phyloP scores from a whole-genome alignment of 2,329 filamentous ascomycete species.

The Myriosclerotinia curreyana region DNA sequence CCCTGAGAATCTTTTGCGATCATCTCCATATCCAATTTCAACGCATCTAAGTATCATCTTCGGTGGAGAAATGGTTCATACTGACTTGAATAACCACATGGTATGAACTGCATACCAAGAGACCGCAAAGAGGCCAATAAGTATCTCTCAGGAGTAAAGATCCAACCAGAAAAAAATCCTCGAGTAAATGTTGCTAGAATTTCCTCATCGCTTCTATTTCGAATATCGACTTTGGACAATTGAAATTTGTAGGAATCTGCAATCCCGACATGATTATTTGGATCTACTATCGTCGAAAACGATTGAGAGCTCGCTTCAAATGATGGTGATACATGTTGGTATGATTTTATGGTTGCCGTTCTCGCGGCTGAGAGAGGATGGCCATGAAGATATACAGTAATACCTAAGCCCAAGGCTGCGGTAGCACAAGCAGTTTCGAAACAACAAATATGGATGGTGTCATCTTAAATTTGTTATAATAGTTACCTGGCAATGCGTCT shows the following conservation, averaged over 20 bases:
- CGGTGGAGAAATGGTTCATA: too few relatives aligned
- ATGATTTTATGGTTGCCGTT: background rate
- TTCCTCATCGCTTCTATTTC: conserved; percentile 9
- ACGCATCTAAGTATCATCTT: conserved; percentile 23
- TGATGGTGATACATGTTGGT: background rate
- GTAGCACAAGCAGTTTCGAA: background rate
- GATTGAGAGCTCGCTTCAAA: background rate
- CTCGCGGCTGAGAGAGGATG: background rate
- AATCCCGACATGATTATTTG: background rate
- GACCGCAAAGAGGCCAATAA: conserved; percentile 11
- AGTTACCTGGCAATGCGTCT: too few relatives aligned
- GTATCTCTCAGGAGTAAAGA: conserved; percentile 25
- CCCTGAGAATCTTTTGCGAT: conserved; percentile 25
- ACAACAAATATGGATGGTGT: background rate
- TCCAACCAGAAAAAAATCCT: conserved; percentile 29
- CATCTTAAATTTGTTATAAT: background rate
- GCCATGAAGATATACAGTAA: conserved; percentile 2
- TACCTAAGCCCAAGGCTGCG: background rate
- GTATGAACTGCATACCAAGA: conserved; percentile 22
- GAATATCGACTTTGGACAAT: background rate
- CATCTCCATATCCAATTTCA: conserved; percentile 27
- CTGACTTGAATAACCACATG: conserved; percentile 18
- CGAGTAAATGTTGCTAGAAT: conserved; percentile 26
- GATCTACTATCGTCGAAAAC: background rate
- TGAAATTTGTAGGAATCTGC: background rate